These are phyloP conservation scores for Cafeteria roenbergensis DNA, from an alignment of 108 stramenopile genomes.

Conservation along the genomic window DNA sequence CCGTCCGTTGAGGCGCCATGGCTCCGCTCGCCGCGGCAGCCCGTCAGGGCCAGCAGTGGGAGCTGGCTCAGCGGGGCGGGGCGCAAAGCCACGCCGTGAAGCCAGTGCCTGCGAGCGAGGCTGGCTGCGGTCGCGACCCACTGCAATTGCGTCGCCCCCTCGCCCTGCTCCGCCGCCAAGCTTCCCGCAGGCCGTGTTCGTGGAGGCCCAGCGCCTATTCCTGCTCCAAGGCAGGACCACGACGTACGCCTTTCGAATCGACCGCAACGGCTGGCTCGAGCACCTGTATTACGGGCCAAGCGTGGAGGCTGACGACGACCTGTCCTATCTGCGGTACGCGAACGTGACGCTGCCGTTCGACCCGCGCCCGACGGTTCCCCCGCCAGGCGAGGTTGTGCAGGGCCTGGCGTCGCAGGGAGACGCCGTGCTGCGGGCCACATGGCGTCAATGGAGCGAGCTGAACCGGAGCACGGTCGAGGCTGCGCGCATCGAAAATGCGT, in stretches of 20 bases:
- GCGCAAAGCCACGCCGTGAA: neutral
- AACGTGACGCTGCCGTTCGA: constrained; percentile 7
- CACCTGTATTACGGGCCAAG: constrained; percentile 13
- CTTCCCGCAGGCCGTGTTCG: neutral
- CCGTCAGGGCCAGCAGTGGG: too few relatives aligned
- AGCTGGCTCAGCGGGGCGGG: neutral
- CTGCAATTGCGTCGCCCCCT: neutral
- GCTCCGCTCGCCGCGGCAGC: too few relatives aligned
- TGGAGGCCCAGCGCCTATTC: neutral
- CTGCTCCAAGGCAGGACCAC: neutral
- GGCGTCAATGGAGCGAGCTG: neutral
- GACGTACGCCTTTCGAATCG: constrained; percentile 16
- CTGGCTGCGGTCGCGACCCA: neutral
- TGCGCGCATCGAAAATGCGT: neutral
- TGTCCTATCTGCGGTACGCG: constrained; percentile 9
- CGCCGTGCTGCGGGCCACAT: neutral
- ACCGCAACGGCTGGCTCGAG: constrained; percentile 11
- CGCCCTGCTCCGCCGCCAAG: neutral
- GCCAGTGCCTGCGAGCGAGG: neutral
- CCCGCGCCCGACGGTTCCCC: neutral
- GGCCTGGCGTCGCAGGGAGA: too few relatives aligned
- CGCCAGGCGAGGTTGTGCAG: too few relatives aligned
- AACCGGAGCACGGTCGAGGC: neutral
- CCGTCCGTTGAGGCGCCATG: too few relatives aligned
- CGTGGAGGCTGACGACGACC: constrained; percentile 3